Evolutionary conservation across 257 asterid species (phyloP).

Genomic region (Ehretia macrophylla): DNA sequence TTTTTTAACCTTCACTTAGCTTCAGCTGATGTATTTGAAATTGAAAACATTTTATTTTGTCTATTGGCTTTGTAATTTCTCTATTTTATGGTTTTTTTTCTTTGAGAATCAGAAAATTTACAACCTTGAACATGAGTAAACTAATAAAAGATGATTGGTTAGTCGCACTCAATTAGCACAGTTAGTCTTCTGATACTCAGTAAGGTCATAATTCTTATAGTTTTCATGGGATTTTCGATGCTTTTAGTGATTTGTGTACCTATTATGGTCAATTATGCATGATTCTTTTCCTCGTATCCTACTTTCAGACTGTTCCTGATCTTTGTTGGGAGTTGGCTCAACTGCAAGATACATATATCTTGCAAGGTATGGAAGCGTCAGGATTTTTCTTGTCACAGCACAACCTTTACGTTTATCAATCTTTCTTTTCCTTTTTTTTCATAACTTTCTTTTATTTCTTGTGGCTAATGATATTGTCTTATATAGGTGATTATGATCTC

Average conservation of each 20-base stretch:
- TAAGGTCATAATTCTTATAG: neutral
- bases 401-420: neutral
- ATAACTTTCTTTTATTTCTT: neutral
- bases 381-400: slow-evolving; percentile 3
- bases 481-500: slow-evolving; percentile 90
- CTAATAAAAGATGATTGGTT: too few relatives aligned
- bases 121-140: too few relatives aligned
- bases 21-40: too few relatives aligned
- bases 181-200: neutral
- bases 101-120: too few relatives aligned
- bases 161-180: neutral
- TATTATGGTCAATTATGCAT: neutral
- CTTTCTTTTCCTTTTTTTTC: slow-evolving; percentile 5
- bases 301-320: slow-evolving; percentile 82
- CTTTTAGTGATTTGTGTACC: slow-evolving; percentile 6
- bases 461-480: neutral
- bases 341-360: slow-evolving; percentile 92
- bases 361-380: slow-evolving; percentile 63
- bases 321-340: slow-evolving; percentile 98
- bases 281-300: slow-evolving; percentile 19
- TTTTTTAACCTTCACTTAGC: too few relatives aligned
- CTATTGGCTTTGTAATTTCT: too few relatives aligned
- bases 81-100: too few relatives aligned
- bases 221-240: neutral
- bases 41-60: too few relatives aligned